A percentile compares a stretch with the other conserved stretches of the same genome.
These are phyloP conservation scores for Phytopythium vexans DNA, from an alignment of 352 stramenopile species.

Conservation along the genomic window DNA sequence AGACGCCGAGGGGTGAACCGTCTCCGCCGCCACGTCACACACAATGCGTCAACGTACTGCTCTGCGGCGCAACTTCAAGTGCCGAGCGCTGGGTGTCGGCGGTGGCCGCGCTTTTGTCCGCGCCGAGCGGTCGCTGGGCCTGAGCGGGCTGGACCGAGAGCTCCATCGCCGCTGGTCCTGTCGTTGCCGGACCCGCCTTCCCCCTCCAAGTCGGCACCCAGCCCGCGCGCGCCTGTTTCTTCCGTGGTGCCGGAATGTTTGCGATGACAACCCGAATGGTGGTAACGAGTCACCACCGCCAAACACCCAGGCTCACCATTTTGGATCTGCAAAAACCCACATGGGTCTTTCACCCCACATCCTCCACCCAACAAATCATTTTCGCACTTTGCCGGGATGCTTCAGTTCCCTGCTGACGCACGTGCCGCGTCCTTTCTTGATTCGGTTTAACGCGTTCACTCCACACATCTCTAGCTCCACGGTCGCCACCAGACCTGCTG, in stretches of 20 bases:
- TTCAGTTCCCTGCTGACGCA: no score
- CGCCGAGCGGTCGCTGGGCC: background rate
- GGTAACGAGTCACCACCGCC: background rate
- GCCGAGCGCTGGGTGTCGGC: background rate
- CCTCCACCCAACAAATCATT: no score
- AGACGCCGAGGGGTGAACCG: background rate
- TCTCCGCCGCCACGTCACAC: background rate
- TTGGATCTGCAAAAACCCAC: background rate
- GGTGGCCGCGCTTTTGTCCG: background rate
- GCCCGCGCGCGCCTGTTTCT: constrained; percentile 1
- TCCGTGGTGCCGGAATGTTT: background rate
- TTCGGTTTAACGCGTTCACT: no score
- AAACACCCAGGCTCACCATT: no score
- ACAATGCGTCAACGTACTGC: background rate
- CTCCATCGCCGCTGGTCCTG: constrained; percentile 1
- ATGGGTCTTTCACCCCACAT: no score
- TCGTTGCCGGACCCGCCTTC: background rate
- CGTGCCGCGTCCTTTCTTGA: no score
- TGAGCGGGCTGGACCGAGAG: background rate
- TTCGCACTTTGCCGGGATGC: no score
- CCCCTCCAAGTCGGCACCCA: no score
- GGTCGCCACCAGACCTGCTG: background rate
- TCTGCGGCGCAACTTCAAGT: background rate
- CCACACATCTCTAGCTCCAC: background rate
- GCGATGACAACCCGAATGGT: background rate